These are phyloP conservation scores for Candida pseudocylindracea DNA, from an alignment of 1,139 yeast genomes.

Conservation along the genomic window DNA sequence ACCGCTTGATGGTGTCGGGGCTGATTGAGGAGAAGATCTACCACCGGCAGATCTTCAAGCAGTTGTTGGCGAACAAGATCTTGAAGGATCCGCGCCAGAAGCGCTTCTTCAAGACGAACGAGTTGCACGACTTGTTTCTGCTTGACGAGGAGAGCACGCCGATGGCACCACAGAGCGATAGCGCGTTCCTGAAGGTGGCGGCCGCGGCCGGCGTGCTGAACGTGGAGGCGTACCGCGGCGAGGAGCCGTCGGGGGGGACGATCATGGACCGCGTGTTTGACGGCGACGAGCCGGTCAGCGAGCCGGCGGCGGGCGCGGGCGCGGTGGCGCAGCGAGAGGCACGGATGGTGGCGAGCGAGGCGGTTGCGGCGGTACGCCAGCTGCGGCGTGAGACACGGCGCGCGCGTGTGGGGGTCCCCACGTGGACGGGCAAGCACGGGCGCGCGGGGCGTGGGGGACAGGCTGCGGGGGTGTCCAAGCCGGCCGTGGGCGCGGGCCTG, in stretches of 20 bases:
- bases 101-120: slow-evolving; percentile 80
- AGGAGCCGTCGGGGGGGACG: too few relatives aligned
- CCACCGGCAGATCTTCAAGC: slow-evolving; percentile 91
- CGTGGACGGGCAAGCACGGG: too few relatives aligned
- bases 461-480: too few relatives aligned
- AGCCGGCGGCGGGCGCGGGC: too few relatives aligned
- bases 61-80: slow-evolving; percentile 79
- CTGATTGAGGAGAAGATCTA: slow-evolving; percentile 92
- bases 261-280: too few relatives aligned
- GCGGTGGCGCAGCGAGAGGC: slow-evolving; percentile 1
- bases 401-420: too few relatives aligned
- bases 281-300: too few relatives aligned
- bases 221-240: too few relatives aligned
- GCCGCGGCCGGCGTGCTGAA: too few relatives aligned
- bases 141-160: slow-evolving; percentile 32
- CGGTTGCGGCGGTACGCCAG: not conserved
- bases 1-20: slow-evolving; percentile 83
- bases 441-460: too few relatives aligned
- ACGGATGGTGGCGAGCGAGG: not conserved
- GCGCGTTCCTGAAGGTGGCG: too few relatives aligned
- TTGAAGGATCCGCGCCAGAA: slow-evolving; percentile 90
- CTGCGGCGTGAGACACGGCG: not conserved
- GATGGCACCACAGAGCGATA: not conserved
- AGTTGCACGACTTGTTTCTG: slow-evolving; percentile 72
- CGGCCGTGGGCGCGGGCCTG: too few relatives aligned